Evolutionary conservation across 2,329 filamentous ascomycete genomes (phyloP).

Genomic region (Bertia moriformis): DNA sequence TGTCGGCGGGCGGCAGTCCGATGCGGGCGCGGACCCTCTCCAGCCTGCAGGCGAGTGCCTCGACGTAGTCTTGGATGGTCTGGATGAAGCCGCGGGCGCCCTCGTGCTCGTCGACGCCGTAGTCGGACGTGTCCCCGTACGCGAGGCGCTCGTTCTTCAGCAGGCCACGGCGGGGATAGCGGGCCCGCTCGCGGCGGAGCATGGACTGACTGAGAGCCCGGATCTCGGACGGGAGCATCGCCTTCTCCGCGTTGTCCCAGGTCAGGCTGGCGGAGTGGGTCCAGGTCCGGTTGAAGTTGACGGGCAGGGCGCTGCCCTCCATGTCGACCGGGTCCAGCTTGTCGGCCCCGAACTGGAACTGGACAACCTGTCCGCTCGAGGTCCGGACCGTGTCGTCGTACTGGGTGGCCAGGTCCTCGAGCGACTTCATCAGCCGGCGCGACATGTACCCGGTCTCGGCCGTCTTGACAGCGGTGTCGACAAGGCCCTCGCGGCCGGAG

Average conservation of each 20-base stretch:
- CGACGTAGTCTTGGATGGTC: conserved; percentile 63
- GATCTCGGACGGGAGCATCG: conserved; percentile 64
- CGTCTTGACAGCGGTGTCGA: conserved; percentile 97
- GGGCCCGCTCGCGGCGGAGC: conserved; percentile 52
- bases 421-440: conserved; percentile 87
- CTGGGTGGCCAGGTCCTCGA: conserved; percentile 83
- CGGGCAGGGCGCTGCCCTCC: conserved; percentile 84
- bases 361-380: conserved; percentile 74
- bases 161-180: conserved; percentile 43
- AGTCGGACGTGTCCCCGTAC: conserved; percentile 57
- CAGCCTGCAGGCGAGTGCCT: conserved; percentile 44
- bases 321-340: conserved; percentile 93
- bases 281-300: conserved; percentile 84
- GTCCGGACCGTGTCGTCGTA: conserved; percentile 94
- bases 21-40: conserved; percentile 32
- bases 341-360: conserved; percentile 95
- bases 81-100: conserved; percentile 70
- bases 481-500: conserved; percentile 91
- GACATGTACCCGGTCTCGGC: conserved; percentile 99
- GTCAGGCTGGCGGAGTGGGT: conserved; percentile 65
- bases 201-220: conserved; percentile 51
- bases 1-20: conserved; percentile 27
- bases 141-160: conserved; percentile 45
- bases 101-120: conserved; percentile 64
- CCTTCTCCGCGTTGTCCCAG: conserved; percentile 62